Conservation (phyloP, 1,284 basidiomycete genomes). For the Salmacisia buchloeana region DNA sequence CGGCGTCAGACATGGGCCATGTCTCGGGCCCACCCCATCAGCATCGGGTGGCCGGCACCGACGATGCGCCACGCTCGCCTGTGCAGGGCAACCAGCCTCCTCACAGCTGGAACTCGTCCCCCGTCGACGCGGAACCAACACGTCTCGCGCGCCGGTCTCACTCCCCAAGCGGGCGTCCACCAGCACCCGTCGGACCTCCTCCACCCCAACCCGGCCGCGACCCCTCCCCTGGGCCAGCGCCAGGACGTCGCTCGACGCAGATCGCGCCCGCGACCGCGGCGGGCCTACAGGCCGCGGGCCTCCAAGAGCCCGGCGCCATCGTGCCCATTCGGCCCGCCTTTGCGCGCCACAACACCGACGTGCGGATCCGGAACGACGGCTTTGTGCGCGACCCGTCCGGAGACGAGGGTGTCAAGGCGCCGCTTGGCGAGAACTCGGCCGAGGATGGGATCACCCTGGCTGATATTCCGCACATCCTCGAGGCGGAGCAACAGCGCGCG, state of each 20-base stretch:
- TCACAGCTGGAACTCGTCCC: background rate
- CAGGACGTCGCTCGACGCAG: background rate
- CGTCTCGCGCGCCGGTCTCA: background rate
- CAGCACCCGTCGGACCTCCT: background rate
- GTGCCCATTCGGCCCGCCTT: slow-evolving; percentile 66
- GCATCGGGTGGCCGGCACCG: too few species aligned
- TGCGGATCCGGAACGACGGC: slow-evolving; percentile 78
- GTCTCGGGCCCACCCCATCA: too few species aligned
- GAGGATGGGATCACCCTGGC: slow-evolving; percentile 87
- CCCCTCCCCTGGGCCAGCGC: background rate
- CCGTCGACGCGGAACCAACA: background rate
- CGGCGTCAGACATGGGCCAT: too few species aligned
- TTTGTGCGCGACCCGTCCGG: slow-evolving; percentile 36
- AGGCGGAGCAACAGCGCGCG: slow-evolving; percentile 81
- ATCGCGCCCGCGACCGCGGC: background rate
- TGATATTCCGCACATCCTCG: slow-evolving; percentile 90
- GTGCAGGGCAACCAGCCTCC: background rate
- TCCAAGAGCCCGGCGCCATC: slow-evolving; percentile 25
- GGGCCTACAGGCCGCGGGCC: background rate
- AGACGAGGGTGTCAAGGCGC: slow-evolving; percentile 29
- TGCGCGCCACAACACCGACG: slow-evolving; percentile 74
- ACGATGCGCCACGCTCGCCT: background rate
- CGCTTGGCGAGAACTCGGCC: slow-evolving; percentile 30
- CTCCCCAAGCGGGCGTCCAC: background rate
- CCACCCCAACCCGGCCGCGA: background rate